Conservation (phyloP, 2,329 filamentous ascomycete genomes). For the Diaporthe helianthi region DNA sequence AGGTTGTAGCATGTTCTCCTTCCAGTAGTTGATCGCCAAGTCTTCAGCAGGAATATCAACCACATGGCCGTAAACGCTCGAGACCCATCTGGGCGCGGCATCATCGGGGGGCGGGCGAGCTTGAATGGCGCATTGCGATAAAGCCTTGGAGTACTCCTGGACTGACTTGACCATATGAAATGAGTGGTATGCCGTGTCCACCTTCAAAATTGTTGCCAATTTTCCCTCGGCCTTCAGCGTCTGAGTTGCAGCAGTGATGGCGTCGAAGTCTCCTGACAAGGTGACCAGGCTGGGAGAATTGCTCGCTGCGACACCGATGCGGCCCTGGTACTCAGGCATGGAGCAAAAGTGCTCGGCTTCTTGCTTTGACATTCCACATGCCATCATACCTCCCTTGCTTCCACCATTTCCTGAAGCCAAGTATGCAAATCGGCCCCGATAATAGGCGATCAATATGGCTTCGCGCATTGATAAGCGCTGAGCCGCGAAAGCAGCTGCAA, state of each 20-base stretch:
- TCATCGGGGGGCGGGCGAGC: conserved; percentile 33
- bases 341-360: conserved; percentile 41
- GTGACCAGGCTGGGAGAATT: conserved; percentile 45
- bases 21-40: conserved; percentile 49
- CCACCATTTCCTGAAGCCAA: conserved; percentile 37
- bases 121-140: conserved; percentile 42
- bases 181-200: conserved; percentile 59
- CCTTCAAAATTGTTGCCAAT: conserved; percentile 46
- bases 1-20: conserved; percentile 51
- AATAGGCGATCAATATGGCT: conserved; percentile 50
- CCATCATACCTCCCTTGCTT: conserved; percentile 45
- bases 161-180: conserved; percentile 52
- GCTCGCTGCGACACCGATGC: conserved; percentile 42
- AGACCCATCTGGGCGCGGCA: conserved; percentile 47
- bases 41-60: conserved; percentile 31
- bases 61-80: conserved; percentile 46
- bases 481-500: conserved; percentile 52
- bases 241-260: conserved; percentile 38
- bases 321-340: conserved; percentile 37
- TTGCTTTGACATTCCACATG: conserved; percentile 41
- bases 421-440: conserved; percentile 47
- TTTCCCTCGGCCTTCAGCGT: conserved; percentile 38
- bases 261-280: conserved; percentile 46
- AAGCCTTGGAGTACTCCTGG: conserved; percentile 43
- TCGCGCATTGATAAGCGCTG: conserved; percentile 45